Evolutionary conservation across 495 filamentous ascomycete genomes (phyloP).

Genomic region (Rostrohypoxylon terebratum): DNA sequence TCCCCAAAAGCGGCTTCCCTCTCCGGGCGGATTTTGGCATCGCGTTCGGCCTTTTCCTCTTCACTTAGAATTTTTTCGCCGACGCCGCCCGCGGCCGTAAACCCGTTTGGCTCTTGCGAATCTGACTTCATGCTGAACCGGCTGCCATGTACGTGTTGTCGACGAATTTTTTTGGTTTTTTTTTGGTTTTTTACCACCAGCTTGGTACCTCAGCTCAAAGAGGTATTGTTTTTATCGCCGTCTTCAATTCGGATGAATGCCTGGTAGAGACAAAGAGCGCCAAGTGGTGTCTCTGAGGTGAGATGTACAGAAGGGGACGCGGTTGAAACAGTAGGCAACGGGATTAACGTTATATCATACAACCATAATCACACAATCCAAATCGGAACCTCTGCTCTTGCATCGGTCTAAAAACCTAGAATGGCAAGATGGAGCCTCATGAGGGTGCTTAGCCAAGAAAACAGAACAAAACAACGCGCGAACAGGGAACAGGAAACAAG

Average conservation of each 20-base stretch:
- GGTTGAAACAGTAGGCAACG: slow-evolving; percentile 33
- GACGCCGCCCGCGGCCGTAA: slow-evolving; percentile 8
- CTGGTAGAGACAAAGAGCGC: slow-evolving; percentile 3
- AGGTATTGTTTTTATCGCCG: not conserved
- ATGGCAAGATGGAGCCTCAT: not conserved
- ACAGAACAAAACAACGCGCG: not conserved
- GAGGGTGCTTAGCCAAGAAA: not conserved
- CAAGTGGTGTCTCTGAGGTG: slow-evolving; percentile 3
- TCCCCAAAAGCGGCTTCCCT: slow-evolving; percentile 57
- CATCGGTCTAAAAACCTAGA: not conserved
- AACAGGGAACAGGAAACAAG: not conserved
- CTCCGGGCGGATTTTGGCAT: slow-evolving; percentile 53
- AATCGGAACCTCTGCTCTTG: slow-evolving; percentile 1
- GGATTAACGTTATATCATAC: slow-evolving; percentile 12
- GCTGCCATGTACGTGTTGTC: not conserved
- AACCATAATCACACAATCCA: slow-evolving; percentile 1
- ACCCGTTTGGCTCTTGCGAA: slow-evolving; percentile 29
- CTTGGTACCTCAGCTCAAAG: slow-evolving; percentile 3
- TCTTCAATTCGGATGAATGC: not conserved
- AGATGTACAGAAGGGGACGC: not conserved
- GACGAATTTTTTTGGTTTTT: not conserved
- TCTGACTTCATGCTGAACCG: slow-evolving; percentile 26
- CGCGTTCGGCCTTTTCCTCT: slow-evolving; percentile 44
- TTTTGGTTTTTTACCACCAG: not conserved
- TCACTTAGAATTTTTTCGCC: slow-evolving; percentile 32